Conservation (phyloP, 495 filamentous ascomycete species). For the Lasiosphaeria miniovina region DNA sequence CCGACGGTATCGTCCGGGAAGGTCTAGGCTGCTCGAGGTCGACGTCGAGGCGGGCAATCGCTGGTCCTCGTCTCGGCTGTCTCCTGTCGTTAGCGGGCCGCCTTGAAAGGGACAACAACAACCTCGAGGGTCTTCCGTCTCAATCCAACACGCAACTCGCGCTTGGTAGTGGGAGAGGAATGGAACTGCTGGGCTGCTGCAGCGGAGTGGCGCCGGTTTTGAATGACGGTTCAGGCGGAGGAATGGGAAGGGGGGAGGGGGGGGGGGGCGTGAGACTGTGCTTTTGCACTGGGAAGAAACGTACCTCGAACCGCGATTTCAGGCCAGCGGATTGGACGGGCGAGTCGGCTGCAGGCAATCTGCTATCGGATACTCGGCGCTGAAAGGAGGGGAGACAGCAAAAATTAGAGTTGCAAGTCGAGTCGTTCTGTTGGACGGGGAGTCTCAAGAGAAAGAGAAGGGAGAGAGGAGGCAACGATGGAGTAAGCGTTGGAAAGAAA, state of each 20-base stretch:
- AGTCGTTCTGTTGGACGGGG: background rate
- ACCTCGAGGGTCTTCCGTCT: conserved; percentile 21
- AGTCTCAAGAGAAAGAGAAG: background rate
- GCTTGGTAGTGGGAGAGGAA: conserved; percentile 22
- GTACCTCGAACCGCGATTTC: background rate
- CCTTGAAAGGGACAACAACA: conserved; percentile 17
- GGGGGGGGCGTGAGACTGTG: background rate
- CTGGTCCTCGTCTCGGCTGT: conserved; percentile 21
- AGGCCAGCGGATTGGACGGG: no score
- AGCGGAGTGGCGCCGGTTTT: conserved; percentile 28
- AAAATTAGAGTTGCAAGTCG: background rate
- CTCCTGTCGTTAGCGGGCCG: conserved; percentile 27
- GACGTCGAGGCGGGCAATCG: conserved; percentile 19
- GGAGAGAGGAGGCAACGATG: background rate
- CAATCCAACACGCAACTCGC: conserved; percentile 19
- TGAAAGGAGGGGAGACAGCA: conserved; percentile 1
- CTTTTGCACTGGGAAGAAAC: background rate
- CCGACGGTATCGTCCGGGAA: conserved; percentile 5
- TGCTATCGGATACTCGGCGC: background rate
- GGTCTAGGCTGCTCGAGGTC: conserved; percentile 5
- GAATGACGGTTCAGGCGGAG: conserved; percentile 20
- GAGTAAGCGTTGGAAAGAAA: background rate
- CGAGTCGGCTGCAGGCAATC: no score
- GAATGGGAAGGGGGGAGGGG: conserved; percentile 19
- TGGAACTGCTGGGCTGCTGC: conserved; percentile 14